Percentiles rank a stretch among this genome's conserved stretches.
These are phyloP conservation scores for Suillus occidentalis DNA, from an alignment of 768 basidiomycete species.

Conservation along the genomic window DNA sequence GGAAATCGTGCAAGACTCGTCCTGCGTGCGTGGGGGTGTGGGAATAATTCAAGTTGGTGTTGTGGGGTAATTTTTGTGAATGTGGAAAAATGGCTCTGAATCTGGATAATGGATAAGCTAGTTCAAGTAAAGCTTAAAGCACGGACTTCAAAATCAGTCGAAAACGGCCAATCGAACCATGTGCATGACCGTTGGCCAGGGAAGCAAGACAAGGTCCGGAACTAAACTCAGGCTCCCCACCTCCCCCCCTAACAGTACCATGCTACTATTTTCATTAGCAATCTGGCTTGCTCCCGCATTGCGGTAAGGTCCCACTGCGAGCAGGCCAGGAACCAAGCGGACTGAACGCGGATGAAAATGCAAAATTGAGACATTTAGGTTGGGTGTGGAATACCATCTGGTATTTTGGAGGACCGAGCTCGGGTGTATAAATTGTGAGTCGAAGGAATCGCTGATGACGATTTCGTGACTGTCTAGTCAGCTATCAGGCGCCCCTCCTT, in stretches of 20 bases:
- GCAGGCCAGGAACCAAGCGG: constrained; percentile 60
- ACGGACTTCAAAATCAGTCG: no score
- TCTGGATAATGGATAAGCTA: no score
- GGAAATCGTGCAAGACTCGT: neutral
- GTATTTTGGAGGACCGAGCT: constrained; percentile 42
- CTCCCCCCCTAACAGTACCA: constrained; percentile 69
- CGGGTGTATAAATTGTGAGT: constrained; percentile 40
- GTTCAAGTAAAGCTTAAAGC: no score
- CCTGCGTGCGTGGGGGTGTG: neutral
- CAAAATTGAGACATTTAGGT: constrained; percentile 68
- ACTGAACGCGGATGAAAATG: constrained; percentile 55
- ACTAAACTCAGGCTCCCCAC: constrained; percentile 63
- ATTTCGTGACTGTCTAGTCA: constrained; percentile 52
- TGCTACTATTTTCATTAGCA: constrained; percentile 59
- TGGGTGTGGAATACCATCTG: constrained; percentile 43
- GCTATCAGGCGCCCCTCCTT: constrained; percentile 42
- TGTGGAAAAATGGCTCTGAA: no score
- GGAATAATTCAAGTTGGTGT: neutral
- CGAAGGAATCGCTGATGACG: constrained; percentile 61
- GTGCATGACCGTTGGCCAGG: no score
- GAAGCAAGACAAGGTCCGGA: constrained; percentile 57
- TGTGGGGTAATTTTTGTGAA: no score
- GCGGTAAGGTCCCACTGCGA: constrained; percentile 70
- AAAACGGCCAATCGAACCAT: no score
- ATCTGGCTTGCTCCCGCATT: constrained; percentile 74